These are phyloP conservation scores for Trichothecium sympodiale DNA, from an alignment of 2,329 filamentous ascomycete species.

Conservation along the genomic window DNA sequence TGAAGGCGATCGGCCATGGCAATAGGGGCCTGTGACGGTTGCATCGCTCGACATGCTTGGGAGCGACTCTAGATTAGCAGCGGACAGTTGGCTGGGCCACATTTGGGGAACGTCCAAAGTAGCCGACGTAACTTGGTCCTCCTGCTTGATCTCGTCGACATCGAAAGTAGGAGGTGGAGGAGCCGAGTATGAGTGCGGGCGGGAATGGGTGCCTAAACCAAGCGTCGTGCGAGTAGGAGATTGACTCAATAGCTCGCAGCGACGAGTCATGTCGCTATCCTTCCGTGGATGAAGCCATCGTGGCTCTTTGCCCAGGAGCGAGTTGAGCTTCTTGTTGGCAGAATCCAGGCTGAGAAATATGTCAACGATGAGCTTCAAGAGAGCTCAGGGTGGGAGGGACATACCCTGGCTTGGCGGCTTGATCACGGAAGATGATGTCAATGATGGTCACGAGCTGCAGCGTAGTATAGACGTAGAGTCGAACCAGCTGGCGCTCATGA, in stretches of 20 bases:
- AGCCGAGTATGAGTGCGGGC: slow-evolving; percentile 5
- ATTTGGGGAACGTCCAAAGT: slow-evolving; percentile 1
- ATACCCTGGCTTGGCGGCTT: slow-evolving; percentile 35
- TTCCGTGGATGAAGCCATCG: slow-evolving; percentile 44
- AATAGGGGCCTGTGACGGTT: neutral
- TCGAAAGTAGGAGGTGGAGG: slow-evolving; percentile 2
- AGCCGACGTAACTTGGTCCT: slow-evolving; percentile 4
- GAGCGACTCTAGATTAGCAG: too few species aligned
- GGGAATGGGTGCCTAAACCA: neutral
- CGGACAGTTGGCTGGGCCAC: neutral
- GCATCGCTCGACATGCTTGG: neutral
- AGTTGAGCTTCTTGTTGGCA: slow-evolving; percentile 46
- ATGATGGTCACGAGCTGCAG: slow-evolving; percentile 39
- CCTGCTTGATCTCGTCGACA: slow-evolving; percentile 2
- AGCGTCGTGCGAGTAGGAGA: slow-evolving; percentile 21
- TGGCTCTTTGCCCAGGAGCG: slow-evolving; percentile 46
- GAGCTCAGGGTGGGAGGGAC: slow-evolving; percentile 8
- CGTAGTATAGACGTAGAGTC: slow-evolving; percentile 46
- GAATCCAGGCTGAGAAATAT: slow-evolving; percentile 36
- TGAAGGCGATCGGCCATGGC: neutral
- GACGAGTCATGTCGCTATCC: slow-evolving; percentile 38
- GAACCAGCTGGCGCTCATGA: slow-evolving; percentile 39
- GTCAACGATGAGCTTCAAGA: neutral
- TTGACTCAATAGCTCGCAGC: slow-evolving; percentile 31
- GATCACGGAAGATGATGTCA: slow-evolving; percentile 20